These are phyloP conservation scores for Fusarium azukiicola DNA, from an alignment of 2,329 filamentous ascomycete genomes.

Conservation along the genomic window DNA sequence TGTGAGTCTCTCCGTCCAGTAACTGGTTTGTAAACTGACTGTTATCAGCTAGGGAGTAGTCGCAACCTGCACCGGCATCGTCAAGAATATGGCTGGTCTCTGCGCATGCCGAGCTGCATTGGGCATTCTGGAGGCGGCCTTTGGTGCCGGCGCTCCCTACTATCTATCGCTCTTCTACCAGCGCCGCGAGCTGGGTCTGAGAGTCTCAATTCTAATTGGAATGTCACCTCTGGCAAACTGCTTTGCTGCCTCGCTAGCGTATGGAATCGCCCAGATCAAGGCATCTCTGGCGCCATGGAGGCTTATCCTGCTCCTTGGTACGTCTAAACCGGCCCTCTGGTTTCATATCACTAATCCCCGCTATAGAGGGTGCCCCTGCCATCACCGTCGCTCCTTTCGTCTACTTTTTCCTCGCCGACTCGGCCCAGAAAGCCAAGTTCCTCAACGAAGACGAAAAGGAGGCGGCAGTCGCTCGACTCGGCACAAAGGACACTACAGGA, in stretches of 20 bases:
- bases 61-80: conserved; percentile 45
- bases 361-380: conserved; percentile 34
- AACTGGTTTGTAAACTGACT: not conserved
- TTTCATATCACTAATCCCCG: not conserved
- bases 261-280: conserved; percentile 36
- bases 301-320: conserved; percentile 23
- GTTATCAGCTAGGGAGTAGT: conserved; percentile 41
- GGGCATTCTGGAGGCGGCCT: conserved; percentile 43
- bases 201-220: conserved; percentile 34
- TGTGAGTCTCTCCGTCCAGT: conserved; percentile 1
- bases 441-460: conserved; percentile 30
- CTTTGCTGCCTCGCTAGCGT: conserved; percentile 41
- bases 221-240: conserved; percentile 45
- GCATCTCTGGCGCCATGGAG: conserved; percentile 39
- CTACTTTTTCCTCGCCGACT: conserved; percentile 47
- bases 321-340: rapidly evolving
- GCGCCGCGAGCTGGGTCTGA: conserved; percentile 34
- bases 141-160: conserved; percentile 45
- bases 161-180: conserved; percentile 43
- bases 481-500: not conserved
- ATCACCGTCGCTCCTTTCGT: conserved; percentile 29
- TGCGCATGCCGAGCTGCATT: conserved; percentile 26
- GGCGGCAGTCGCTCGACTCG: conserved; percentile 11
- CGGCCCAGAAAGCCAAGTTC: conserved; percentile 35
- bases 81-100: conserved; percentile 33